These are phyloP conservation scores for Phellinidium pouzarii DNA, from an alignment of 1,284 basidiomycete species.

Conservation along the genomic window DNA sequence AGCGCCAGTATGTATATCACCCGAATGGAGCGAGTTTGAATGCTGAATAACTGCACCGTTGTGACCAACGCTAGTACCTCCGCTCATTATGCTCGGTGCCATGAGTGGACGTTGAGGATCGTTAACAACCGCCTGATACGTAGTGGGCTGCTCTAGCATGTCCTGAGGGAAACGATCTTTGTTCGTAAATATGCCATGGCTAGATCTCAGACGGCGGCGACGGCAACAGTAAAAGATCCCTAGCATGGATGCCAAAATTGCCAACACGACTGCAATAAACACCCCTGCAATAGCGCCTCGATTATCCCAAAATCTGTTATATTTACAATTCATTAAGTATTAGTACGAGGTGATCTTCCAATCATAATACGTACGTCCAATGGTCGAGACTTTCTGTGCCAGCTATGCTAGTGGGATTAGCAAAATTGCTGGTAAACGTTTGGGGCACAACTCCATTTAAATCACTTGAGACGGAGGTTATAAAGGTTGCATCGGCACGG, in stretches of 20 bases:
- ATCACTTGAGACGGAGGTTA: constrained; percentile 9
- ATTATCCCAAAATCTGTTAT: constrained; percentile 45
- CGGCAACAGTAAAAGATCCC: constrained; percentile 34
- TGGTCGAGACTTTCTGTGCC: background rate
- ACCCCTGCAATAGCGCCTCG: constrained; percentile 49
- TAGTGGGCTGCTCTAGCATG: constrained; percentile 10
- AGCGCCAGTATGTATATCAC: constrained; percentile 3
- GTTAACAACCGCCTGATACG: constrained; percentile 8
- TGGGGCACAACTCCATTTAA: background rate
- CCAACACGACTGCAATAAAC: constrained; percentile 46
- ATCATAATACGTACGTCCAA: constrained; percentile 1
- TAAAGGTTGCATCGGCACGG: background rate
- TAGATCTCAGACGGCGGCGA: constrained; percentile 28
- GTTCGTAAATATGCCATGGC: constrained; percentile 2
- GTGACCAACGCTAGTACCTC: constrained; percentile 5
- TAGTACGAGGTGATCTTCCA: background rate
- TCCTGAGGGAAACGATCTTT: constrained; percentile 3
- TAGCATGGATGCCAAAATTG: constrained; percentile 31
- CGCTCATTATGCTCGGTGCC: constrained; percentile 17
- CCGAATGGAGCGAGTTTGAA: constrained; percentile 1
- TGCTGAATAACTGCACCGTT: constrained; percentile 1
- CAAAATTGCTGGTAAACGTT: constrained; percentile 15
- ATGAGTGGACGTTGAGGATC: constrained; percentile 16
- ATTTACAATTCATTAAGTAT: background rate
- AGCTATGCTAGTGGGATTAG: constrained; percentile 6